These are phyloP conservation scores for Grosmannia serpens DNA, from an alignment of 2,329 filamentous ascomycete genomes.

Conservation along the genomic window DNA sequence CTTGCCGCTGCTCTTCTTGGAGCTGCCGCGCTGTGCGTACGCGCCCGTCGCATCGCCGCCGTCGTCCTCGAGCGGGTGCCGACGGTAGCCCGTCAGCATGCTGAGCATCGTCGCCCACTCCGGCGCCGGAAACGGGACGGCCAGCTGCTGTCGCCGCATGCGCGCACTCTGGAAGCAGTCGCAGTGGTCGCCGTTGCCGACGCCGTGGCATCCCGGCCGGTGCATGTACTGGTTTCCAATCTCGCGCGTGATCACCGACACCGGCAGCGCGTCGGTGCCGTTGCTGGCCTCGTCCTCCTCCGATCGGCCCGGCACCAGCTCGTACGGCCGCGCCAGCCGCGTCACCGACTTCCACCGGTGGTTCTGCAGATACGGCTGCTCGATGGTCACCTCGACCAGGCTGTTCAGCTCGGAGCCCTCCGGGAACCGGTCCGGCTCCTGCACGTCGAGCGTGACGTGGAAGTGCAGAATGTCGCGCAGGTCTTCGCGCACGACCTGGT, in stretches of 20 bases:
- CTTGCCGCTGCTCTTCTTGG: slow-evolving; percentile 7
- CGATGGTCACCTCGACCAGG: slow-evolving; percentile 47
- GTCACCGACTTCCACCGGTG: slow-evolving; percentile 52
- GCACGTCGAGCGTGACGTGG: slow-evolving; percentile 47
- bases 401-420: slow-evolving; percentile 47
- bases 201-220: slow-evolving; percentile 34
- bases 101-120: slow-evolving; percentile 49
- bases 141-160: slow-evolving; percentile 33
- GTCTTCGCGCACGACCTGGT: slow-evolving; percentile 35
- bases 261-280: slow-evolving; percentile 13
- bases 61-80: slow-evolving; percentile 20
- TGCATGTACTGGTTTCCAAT: slow-evolving; percentile 37
- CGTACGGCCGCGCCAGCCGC: slow-evolving; percentile 42
- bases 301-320: slow-evolving; percentile 26
- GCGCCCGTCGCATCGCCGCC: not conserved
- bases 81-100: slow-evolving; percentile 41
- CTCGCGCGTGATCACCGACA: slow-evolving; percentile 35
- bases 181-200: slow-evolving; percentile 24
- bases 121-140: slow-evolving; percentile 45
- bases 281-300: not conserved
- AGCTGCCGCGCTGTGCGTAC: slow-evolving; percentile 1
- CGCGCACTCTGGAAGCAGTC: slow-evolving; percentile 35
- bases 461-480: slow-evolving; percentile 49
- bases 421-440: slow-evolving; percentile 45
- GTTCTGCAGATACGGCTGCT: slow-evolving; percentile 39